Evolutionary conservation across 2,329 filamentous ascomycete species (phyloP).

Genomic region (Huntiella savannae): DNA sequence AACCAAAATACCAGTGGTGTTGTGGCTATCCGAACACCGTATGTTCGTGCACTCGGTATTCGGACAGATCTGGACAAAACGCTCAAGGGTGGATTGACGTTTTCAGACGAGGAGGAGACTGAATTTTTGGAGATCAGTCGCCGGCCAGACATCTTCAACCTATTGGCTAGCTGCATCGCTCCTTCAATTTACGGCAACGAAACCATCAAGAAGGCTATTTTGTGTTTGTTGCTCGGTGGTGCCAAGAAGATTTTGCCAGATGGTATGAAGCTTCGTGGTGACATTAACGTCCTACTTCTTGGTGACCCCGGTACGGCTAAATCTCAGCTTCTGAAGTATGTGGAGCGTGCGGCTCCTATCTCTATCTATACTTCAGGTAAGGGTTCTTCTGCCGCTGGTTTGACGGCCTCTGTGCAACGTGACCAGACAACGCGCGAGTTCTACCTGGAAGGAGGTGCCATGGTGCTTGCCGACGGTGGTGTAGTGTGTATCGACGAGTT

Average conservation of each 20-base stretch:
- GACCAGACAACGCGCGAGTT: constrained; percentile 87
- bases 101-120: constrained; percentile 91
- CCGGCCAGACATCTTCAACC: constrained; percentile 75
- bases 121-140: constrained; percentile 86
- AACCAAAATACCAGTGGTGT: constrained; percentile 55
- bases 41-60: constrained; percentile 81
- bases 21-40: constrained; percentile 88
- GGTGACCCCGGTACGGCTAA: constrained; percentile 97
- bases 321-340: constrained; percentile 91
- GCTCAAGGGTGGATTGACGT: constrained; percentile 63
- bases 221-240: constrained; percentile 80
- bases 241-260: constrained; percentile 96
- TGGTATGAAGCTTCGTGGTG: constrained; percentile 91
- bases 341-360: constrained; percentile 88
- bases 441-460: constrained; percentile 92
- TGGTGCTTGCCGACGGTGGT: constrained; percentile 92
- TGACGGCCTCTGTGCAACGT: constrained; percentile 90
- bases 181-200: constrained; percentile 92
- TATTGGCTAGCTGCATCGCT: constrained; percentile 82
- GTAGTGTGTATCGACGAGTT: constrained; percentile 99
- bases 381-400: constrained; percentile 88
- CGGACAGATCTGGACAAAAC: constrained; percentile 80
- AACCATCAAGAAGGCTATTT: constrained; percentile 94
- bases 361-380: constrained; percentile 98
- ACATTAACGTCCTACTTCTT: constrained; percentile 92